Conservation (phyloP, 2,329 filamentous ascomycete species). For the Knoxdaviesia proteae region DNA sequence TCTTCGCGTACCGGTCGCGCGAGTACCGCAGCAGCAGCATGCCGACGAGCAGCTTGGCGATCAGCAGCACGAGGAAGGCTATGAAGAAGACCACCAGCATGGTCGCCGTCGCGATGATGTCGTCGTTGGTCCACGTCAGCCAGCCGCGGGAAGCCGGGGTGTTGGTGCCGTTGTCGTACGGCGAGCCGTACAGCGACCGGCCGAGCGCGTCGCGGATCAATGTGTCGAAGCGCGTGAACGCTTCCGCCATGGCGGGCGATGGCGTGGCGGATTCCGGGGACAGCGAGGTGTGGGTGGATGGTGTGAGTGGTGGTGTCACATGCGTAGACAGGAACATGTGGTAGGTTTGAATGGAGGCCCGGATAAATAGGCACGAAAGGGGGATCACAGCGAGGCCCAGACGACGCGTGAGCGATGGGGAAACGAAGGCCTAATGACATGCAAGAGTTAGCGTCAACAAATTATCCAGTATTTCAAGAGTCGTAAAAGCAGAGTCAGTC, state of each 20-base stretch:
- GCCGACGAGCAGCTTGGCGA: constrained; percentile 67
- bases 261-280: constrained; percentile 39
- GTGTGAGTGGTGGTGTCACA: constrained; percentile 49
- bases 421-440: constrained; percentile 50
- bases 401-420: constrained; percentile 74
- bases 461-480: neutral
- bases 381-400: constrained; percentile 83
- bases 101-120: constrained; percentile 55
- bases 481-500: neutral
- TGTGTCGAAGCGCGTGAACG: constrained; percentile 58
- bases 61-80: constrained; percentile 64
- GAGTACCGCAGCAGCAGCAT: constrained; percentile 71
- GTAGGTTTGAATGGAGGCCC: constrained; percentile 86
- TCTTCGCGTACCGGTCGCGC: constrained; percentile 55
- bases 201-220: constrained; percentile 58
- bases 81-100: constrained; percentile 74
- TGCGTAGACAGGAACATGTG: constrained; percentile 92
- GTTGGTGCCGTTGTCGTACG: constrained; percentile 5
- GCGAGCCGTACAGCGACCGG: constrained; percentile 43
- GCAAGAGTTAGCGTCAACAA: constrained; percentile 5
- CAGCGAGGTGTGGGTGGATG: constrained; percentile 44
- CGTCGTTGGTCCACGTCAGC: constrained; percentile 44
- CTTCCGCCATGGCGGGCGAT: constrained; percentile 56
- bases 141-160: constrained; percentile 15
- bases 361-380: constrained; percentile 83